Evolutionary conservation across 176 grass and related monocot species (phyloP).

Genomic region (Chrysopogon serrulatus): DNA sequence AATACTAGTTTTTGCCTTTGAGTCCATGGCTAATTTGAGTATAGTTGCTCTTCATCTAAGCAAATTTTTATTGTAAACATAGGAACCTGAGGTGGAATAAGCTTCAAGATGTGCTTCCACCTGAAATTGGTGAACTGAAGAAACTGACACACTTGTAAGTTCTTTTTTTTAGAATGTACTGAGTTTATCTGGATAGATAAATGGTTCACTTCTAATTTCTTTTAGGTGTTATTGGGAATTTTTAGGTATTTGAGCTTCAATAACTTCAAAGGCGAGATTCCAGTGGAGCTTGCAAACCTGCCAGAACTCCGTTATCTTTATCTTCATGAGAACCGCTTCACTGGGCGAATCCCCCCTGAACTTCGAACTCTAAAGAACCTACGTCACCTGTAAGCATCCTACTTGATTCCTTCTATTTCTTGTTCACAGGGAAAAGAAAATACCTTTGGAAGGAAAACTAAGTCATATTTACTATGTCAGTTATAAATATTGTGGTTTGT

Average conservation of each 20-base stretch:
- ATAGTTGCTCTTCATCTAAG: slow-evolving; percentile 21
- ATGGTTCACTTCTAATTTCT: neutral
- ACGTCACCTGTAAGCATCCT: slow-evolving; percentile 66
- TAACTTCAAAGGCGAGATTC: slow-evolving; percentile 96
- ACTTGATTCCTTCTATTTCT: neutral
- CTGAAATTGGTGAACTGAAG: slow-evolving; percentile 93
- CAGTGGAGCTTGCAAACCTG: slow-evolving; percentile 88
- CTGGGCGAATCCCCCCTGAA: slow-evolving; percentile 72
- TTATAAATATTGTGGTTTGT: neutral
- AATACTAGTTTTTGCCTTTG: neutral
- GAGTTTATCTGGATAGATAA: slow-evolving; percentile 5
- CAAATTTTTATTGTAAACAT: neutral
- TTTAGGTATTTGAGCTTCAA: slow-evolving; percentile 96
- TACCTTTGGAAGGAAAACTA: neutral
- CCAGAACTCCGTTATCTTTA: slow-evolving; percentile 86
- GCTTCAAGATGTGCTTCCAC: slow-evolving; percentile 86
- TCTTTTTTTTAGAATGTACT: slow-evolving; percentile 4
- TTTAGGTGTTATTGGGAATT: slow-evolving; percentile 15
- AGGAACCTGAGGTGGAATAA: slow-evolving; percentile 99
- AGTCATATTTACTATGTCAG: neutral
- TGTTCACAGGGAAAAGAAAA: slow-evolving; percentile 19
- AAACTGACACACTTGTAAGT: slow-evolving; percentile 89
- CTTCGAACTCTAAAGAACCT: slow-evolving; percentile 82
- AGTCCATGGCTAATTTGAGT: slow-evolving; percentile 12
- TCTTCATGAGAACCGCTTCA: slow-evolving; percentile 80